Base-by-base conservation (phyloP, 225 moss, liverwort and hornwort species). In the Lunularia cruciata region DNA sequence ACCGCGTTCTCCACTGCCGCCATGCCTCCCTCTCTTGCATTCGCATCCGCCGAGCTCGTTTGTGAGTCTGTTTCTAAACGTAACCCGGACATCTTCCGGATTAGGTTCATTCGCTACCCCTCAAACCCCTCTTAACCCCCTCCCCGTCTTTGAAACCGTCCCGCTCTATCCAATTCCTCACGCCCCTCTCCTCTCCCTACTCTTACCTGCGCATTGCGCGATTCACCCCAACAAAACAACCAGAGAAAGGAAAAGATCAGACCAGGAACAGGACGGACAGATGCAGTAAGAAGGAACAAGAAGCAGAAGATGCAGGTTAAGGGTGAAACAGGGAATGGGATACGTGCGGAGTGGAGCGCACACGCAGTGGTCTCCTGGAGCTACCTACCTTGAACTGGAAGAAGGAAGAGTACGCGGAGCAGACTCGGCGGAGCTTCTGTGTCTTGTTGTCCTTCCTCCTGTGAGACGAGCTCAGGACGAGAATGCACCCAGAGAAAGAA, bases 21-120 rank as follows among this genome's bases (percentile, higher is more conserved):
- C 45, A 54, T 71, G 42, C 30, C 27, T 65, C 67, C 58, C 52
- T 25, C 69, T 43, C 55, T 36, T 26, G 51, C 68, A 52, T 26
- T 68, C 69, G 69, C 64, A 60, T 47, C 71, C 46, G 57, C 42
- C 60, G 31, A 53, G 14, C 54, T 61, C 22, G 55, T 20, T 42
- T 38, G 45, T 33, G 73, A 58, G 19, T 72, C 63, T 48, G 14
- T 33, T 68, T 72, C 47, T 20, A 68, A 72, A 69, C 61, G 75
- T 28, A 68, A 56, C 39, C 48, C 68, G 68, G 75, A 69, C 69
- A 61, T 40, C 51, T 63, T 80, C 72, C 75, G 75, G 26, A 80
- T 58, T 53, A 76, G 51, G 35, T 80, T 47, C 75, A 75, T 63
- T 36, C 54, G 26, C 31, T 47, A 14, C 45, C 70, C 60, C 36